Evolutionary conservation across 768 basidiomycete species (phyloP).

Genomic region (Ramaria sp.): DNA sequence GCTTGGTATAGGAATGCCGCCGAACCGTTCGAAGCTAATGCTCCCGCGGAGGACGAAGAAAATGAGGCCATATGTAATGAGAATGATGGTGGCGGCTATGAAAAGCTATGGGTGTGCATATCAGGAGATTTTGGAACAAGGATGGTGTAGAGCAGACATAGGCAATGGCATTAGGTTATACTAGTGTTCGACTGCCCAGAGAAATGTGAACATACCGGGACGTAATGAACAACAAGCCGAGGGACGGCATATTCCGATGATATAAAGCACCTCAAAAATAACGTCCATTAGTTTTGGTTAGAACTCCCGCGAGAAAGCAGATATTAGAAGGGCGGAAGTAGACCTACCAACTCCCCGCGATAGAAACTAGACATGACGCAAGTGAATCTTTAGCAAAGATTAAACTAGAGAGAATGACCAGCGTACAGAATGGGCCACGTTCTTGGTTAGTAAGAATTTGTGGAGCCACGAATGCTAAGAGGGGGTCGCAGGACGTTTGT

Average conservation of each 20-base stretch:
- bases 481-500: background rate
- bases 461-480: background rate
- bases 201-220: constrained; percentile 7
- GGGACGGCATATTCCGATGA: constrained; percentile 1
- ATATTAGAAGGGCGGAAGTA: no score
- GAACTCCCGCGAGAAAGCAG: no score
- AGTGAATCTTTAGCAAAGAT: background rate
- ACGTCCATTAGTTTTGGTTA: no score
- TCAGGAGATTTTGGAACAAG: background rate
- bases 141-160: background rate
- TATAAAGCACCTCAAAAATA: constrained; percentile 2
- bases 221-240: constrained; percentile 1
- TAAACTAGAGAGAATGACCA: background rate
- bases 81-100: background rate
- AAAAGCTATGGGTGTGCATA: background rate
- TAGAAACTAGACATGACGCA: background rate
- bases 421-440: constrained; percentile 3
- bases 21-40: background rate
- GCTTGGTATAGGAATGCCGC: background rate
- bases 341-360: background rate
- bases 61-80: constrained; percentile 1
- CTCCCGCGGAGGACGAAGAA: constrained; percentile 4
- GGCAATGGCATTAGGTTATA: no score
- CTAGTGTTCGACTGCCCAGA: no score
- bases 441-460: background rate